phyloP scores from a whole-genome alignment of 805 yeast genomes.

The Saccharomycopsis oosterbeekiorum region DNA sequence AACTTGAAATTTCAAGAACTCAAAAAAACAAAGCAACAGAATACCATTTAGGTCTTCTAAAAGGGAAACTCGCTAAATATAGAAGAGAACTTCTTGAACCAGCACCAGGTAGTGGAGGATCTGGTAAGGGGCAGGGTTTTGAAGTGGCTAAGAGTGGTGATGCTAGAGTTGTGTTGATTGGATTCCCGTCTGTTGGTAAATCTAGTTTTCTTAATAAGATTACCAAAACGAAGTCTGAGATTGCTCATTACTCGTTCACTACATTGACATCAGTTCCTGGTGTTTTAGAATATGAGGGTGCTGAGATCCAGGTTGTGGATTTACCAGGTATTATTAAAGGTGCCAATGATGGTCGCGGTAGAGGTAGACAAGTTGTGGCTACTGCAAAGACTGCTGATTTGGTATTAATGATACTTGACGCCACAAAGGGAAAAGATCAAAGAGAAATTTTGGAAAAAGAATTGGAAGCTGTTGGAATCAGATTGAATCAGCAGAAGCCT shows the following conservation, averaged over 20 bases:
- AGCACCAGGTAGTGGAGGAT: conserved; percentile 54
- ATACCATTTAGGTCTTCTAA: conserved; percentile 86
- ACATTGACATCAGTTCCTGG: conserved; percentile 96
- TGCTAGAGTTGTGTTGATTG: conserved; percentile 90
- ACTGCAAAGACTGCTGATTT: conserved; percentile 93
- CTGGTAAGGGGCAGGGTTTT: conserved; percentile 78
- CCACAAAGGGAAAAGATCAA: conserved; percentile 89
- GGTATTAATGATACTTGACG: conserved; percentile 88
- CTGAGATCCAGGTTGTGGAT: conserved; percentile 95
- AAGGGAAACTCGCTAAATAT: conserved; percentile 89
- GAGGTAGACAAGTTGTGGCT: conserved; percentile 94
- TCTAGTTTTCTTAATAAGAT: conserved; percentile 83
- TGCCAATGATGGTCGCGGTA: conserved; percentile 93
- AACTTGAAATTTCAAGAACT: conserved; percentile 87
- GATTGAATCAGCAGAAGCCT: conserved; percentile 76
- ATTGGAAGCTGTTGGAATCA: conserved; percentile 86
- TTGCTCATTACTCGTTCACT: conserved; percentile 92
- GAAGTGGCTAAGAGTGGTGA: conserved; percentile 95
- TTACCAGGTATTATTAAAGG: conserved; percentile 96
- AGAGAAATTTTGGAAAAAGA: conserved; percentile 79
- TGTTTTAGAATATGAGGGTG: conserved; percentile 88
- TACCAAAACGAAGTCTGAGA: conserved; percentile 88
- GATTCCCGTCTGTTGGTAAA: conserved; percentile 97
- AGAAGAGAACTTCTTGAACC: conserved; percentile 90
- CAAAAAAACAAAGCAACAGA: conserved; percentile 98